phyloP scores from a whole-genome alignment of 2,329 filamentous ascomycete genomes.

The Stagonosporopsis rhizophila region DNA sequence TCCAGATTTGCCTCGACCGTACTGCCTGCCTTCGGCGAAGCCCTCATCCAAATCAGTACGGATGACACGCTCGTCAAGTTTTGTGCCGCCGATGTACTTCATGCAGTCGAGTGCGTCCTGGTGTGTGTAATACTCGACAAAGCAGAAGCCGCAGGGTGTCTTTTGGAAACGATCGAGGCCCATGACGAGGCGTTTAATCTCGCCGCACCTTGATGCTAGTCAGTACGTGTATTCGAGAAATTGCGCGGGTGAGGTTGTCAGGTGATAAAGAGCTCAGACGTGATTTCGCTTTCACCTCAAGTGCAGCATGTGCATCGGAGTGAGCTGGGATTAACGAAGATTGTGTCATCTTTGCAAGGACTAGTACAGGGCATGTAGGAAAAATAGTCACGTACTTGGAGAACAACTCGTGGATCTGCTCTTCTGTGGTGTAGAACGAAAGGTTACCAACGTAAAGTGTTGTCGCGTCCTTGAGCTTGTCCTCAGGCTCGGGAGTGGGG shows the following conservation, averaged over 20 bases:
- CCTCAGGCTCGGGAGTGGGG: constrained; percentile 68
- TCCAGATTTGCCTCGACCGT: constrained; percentile 92
- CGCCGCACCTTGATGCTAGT: constrained; percentile 65
- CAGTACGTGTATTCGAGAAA: constrained; percentile 42
- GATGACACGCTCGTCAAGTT: constrained; percentile 96
- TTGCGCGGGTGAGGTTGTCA: not conserved
- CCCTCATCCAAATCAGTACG: constrained; percentile 94
- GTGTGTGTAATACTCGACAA: constrained; percentile 98
- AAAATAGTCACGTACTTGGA: constrained; percentile 62
- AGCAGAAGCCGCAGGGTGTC: constrained; percentile 98
- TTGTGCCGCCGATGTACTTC: constrained; percentile 98
- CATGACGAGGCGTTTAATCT: constrained; percentile 98
- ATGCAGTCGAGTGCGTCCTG: constrained; percentile 96
- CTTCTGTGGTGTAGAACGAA: constrained; percentile 98
- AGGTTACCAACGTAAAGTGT: constrained; percentile 98
- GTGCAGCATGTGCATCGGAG: constrained; percentile 85
- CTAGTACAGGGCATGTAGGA: not conserved
- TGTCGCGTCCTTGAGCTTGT: constrained; percentile 84
- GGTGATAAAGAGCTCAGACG: constrained; percentile 54
- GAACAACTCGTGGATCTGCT: constrained; percentile 98
- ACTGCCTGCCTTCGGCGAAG: constrained; percentile 94
- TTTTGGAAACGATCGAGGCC: constrained; percentile 96
- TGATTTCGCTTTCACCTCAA: constrained; percentile 86
- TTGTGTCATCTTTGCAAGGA: constrained; percentile 73
- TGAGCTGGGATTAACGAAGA: constrained; percentile 98